A percentile compares a stretch with the other conserved stretches of the same genome.
phyloP scores from a whole-genome alignment of 768 basidiomycete species.

The Cystobasidium onofrii region DNA sequence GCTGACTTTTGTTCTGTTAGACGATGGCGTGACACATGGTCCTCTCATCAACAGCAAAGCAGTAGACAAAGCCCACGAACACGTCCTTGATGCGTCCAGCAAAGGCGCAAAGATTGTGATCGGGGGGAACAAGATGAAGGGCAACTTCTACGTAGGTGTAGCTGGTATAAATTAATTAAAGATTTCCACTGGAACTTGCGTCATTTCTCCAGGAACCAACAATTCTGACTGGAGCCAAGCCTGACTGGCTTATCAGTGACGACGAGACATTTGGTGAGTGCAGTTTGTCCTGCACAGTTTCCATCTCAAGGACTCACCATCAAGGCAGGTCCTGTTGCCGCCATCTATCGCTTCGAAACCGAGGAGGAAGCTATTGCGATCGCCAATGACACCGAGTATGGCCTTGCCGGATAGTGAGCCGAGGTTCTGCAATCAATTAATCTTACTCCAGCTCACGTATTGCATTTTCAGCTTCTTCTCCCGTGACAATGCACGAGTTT shows the following conservation, averaged over 20 bases:
- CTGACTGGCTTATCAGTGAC: constrained; percentile 54
- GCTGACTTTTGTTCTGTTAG: neutral
- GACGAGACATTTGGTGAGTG: constrained; percentile 81
- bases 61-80: constrained; percentile 73
- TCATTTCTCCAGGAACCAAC: constrained; percentile 71
- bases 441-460: neutral
- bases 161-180: neutral
- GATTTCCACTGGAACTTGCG: no score
- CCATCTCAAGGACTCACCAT: neutral
- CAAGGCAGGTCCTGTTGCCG: constrained; percentile 57
- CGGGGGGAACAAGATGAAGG: constrained; percentile 62
- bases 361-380: constrained; percentile 83
- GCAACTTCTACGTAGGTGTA: constrained; percentile 9
- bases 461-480: neutral
- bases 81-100: constrained; percentile 77
- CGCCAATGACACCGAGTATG: constrained; percentile 76
- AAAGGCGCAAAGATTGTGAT: constrained; percentile 79
- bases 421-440: no score
- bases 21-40: constrained; percentile 61
- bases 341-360: constrained; percentile 78
- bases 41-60: constrained; percentile 85
- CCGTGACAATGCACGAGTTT: neutral
- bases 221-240: constrained; percentile 69
- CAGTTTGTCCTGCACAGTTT: neutral
- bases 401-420: constrained; percentile 66